Evolutionary conservation across 2,329 filamentous ascomycete genomes (phyloP).

Genomic region (Fusarium longipes): DNA sequence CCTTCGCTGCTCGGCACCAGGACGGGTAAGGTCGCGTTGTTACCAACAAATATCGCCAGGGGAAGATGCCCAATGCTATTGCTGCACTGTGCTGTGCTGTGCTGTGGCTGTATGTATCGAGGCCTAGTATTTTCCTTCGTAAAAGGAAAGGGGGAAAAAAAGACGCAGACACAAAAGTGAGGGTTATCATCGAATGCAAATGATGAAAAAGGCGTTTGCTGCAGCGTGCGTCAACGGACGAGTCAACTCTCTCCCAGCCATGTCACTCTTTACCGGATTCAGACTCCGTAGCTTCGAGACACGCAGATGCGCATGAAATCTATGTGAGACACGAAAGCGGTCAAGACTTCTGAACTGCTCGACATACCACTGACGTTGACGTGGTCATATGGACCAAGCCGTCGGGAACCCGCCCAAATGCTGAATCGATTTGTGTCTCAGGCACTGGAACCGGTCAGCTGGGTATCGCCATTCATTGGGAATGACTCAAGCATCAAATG

Average conservation of each 20-base stretch:
- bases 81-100: conserved; percentile 10
- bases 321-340: conserved; percentile 31
- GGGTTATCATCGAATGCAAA: conserved; percentile 24
- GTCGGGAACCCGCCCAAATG: conserved; percentile 28
- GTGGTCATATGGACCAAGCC: conserved; percentile 40
- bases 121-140: conserved; percentile 1
- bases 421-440: conserved; percentile 29
- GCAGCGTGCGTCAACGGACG: conserved; percentile 16
- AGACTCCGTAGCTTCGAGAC: conserved; percentile 16
- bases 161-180: conserved; percentile 17
- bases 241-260: conserved; percentile 8
- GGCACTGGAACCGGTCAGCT: conserved; percentile 36
- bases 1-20: conserved; percentile 12
- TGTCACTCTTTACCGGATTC: conserved; percentile 22
- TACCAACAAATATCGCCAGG: conserved; percentile 25
- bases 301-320: conserved; percentile 20
- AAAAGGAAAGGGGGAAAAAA: too few relatives aligned
- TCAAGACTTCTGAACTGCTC: conserved; percentile 14
- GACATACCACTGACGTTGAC: conserved; percentile 25
- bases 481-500: conserved; percentile 24
- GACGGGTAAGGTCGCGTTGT: conserved; percentile 17
- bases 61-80: conserved; percentile 1
- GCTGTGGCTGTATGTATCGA: background rate
- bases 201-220: conserved; percentile 31
- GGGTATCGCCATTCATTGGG: conserved; percentile 24